Evolutionary conservation across 345 rosid genomes (phyloP), one percentile per base, ranked within the genome.

Genomic region (Acer negundo): DNA sequence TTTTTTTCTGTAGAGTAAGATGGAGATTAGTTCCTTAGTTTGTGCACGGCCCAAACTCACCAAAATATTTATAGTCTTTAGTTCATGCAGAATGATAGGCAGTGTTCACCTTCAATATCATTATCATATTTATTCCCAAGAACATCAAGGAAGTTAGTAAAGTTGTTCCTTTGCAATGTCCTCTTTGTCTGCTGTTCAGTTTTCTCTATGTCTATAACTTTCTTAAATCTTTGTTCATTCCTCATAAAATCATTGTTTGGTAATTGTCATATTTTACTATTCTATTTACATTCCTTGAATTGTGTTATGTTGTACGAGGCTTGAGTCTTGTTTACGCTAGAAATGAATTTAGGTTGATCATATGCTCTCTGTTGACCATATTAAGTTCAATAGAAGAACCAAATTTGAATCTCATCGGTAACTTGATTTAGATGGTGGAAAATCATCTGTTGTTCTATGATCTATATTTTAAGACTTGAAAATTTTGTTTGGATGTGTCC

Each of bases 401-500:
- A 49, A 49, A 15, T 47, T 11, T 46, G 73, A 69, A 24, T 69
- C 55, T 46, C 20, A 7, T 22, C 0, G 0, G n/a, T 69, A 17
- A 69, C 73, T 47, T 23, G 73, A 69, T 67, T 22, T 67, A 49
- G 55, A 13, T 49, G 55, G 17, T 49, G 55, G 55, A 49, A 12
- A 2, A 49, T 49, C 4, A 49, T 49, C 5, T 13, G 16, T 49
- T 49, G 38, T 35, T 35, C 55, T 49, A 49, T 49, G 16, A 49
- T 13, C 55, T 49, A 49, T 3, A 13, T 49, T 49, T 11, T 13
- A 49, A 12, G 6, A 12, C 55, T 4, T 49, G 55, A 15, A 49
- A 49, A 49, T 11, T 2, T 49, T 49, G 1, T 49, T 70, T 23
- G 38, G 38, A 35, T 35, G 38, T 35, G 38, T 35, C 6, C 6